Base-by-base conservation (phyloP, 495 filamentous ascomycete genomes). In the Talaromyces stipitatus region DNA sequence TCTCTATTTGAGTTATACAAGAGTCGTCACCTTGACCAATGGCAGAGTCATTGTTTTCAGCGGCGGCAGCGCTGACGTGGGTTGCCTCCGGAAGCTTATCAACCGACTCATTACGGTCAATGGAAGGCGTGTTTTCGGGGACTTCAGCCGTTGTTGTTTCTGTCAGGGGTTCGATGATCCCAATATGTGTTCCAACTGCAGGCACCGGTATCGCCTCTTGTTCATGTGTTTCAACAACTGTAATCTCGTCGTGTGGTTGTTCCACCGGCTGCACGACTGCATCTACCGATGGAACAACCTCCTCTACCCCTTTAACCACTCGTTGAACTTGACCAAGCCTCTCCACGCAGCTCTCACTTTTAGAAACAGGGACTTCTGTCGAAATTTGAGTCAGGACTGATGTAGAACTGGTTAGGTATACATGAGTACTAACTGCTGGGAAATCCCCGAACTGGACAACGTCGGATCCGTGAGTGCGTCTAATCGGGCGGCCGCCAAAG, bases 381-480 rank as follows among this genome's bases (percentile, higher is more conserved):
- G 54, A 20, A 9, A 9, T 20, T 55, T 55, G 33, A 29, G 54
- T 55, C 36, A 55, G 54, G 54, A 45, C 23, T 28, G 33, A 55
- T 28, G 54, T 20, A 45, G 54, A 55, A 22, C 23, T 55, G 32
- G 54, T 55, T 23, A 46, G 23, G 18, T 55, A 55, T 20, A 55
- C 54, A 33, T 55, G 54, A 55, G 54, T 55, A 55, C 54, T 55
- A 55, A 55, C 54, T 55, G 38, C 54, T 55, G 54, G 36, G 33
- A 55, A 55, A 46, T 55, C 36, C 36, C 26, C 23, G 38, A 55
- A 46, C 14, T 41, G 22, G n/a, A 32, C 14, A 4, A 41, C 6
- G 12, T 55, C 54, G 26, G 36, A 43, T 26, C 24, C 36, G 8
- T 23, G 30, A 4, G 33, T 18, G 11, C 26, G 23, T 30, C 14